Evolutionary conservation across 495 filamentous ascomycete species (phyloP).

Genomic region (Talaromyces nanjingensis): DNA sequence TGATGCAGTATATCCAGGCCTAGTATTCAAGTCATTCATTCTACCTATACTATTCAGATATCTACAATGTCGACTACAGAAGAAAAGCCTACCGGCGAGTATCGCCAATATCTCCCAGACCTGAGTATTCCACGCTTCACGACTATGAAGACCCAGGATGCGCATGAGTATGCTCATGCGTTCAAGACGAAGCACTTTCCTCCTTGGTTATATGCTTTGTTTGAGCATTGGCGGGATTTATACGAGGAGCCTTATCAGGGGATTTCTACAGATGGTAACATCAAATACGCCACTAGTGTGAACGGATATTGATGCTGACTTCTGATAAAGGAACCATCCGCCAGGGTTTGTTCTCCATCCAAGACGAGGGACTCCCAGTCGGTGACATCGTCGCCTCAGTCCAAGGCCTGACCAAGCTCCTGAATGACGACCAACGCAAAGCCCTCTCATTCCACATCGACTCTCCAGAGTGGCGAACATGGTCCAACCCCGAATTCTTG

Average conservation of each 20-base stretch:
- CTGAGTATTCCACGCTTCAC: constrained; percentile 54
- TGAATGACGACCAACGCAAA: constrained; percentile 41
- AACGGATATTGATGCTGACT: background rate
- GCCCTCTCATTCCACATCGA: constrained; percentile 53
- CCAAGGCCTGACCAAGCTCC: constrained; percentile 29
- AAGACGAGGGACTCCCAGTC: constrained; percentile 57
- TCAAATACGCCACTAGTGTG: too few relatives aligned
- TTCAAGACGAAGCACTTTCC: constrained; percentile 54
- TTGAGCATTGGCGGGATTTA: constrained; percentile 58
- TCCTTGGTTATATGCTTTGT: constrained; percentile 62
- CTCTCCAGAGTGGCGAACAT: constrained; percentile 64
- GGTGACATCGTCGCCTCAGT: constrained; percentile 44
- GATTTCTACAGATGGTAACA: constrained; percentile 57
- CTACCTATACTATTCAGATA: background rate
- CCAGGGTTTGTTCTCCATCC: constrained; percentile 48
- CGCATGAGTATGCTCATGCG: constrained; percentile 54
- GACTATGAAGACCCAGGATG: constrained; percentile 53
- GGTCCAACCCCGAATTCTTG: constrained; percentile 71
- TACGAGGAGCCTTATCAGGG: constrained; percentile 65
- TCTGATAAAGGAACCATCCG: constrained; percentile 41
- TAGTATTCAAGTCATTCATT: background rate
- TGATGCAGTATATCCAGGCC: background rate
- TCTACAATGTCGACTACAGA: background rate
- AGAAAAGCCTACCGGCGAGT: constrained; percentile 35
- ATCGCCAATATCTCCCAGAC: constrained; percentile 55